A percentile compares a stretch with the other conserved stretches of the same genome.
Evolutionary conservation across 1,284 basidiomycete genomes (phyloP).

Genomic region (Serendipita sp.): DNA sequence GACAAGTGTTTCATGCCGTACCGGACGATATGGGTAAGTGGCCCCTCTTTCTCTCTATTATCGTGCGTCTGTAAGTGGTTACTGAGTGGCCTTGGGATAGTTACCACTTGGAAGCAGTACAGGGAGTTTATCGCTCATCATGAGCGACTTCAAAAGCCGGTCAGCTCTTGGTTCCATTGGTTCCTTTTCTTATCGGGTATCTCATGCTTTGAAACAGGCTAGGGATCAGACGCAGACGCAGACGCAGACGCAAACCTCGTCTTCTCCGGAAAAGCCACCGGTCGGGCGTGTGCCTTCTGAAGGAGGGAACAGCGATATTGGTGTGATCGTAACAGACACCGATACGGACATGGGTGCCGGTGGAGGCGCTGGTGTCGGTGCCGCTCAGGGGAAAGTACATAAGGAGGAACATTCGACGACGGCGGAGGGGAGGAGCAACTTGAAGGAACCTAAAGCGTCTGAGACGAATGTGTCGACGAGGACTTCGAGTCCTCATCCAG

Average conservation of each 20-base stretch:
- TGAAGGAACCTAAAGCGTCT: slow-evolving; percentile 16
- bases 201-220: slow-evolving; percentile 22
- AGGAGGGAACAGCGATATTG: slow-evolving; percentile 28
- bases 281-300: slow-evolving; percentile 44
- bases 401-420: slow-evolving; percentile 15
- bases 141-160: slow-evolving; percentile 58
- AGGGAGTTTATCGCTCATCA: slow-evolving; percentile 70
- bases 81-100: slow-evolving; percentile 14
- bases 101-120: slow-evolving; percentile 91
- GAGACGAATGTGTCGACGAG: slow-evolving; percentile 13
- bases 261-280: slow-evolving; percentile 19
- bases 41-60: neutral
- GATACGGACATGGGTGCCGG: neutral
- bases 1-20: slow-evolving; percentile 82
- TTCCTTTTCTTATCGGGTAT: neutral
- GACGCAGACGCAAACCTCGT: slow-evolving; percentile 10
- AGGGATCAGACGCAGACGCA: slow-evolving; percentile 28
- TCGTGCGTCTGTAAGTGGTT: neutral
- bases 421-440: slow-evolving; percentile 18
- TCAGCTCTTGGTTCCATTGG: slow-evolving; percentile 21
- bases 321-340: neutral
- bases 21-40: slow-evolving; percentile 60
- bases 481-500: slow-evolving; percentile 17
- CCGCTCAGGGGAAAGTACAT: slow-evolving; percentile 9
- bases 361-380: slow-evolving; percentile 1